A percentile compares a stretch with the other conserved stretches of the same genome.
These are phyloP conservation scores for Lobulomyces angularis DNA, from an alignment of 192 early-diverging fungal species.

Conservation along the genomic window DNA sequence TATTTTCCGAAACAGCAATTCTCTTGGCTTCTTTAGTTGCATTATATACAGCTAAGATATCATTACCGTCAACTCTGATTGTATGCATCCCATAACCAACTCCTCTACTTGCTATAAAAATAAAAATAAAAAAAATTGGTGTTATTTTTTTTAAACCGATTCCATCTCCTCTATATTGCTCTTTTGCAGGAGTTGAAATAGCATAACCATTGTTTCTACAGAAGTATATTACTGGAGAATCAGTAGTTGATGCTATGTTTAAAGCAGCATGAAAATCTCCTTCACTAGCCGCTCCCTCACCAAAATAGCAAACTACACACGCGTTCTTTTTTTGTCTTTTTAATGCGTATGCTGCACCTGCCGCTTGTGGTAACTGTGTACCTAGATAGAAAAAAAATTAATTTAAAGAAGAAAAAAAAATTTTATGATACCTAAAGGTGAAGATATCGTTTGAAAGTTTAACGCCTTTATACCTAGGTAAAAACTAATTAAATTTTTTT, in stretches of 20 bases:
- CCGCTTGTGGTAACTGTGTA: conserved; percentile 96
- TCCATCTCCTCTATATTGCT: conserved; percentile 97
- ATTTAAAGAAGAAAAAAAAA: conserved; percentile 2
- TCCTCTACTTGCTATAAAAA: conserved; percentile 58
- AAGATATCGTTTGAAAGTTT: conserved; percentile 94
- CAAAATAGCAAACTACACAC: conserved; percentile 89
- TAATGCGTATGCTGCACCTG: conserved; percentile 87
- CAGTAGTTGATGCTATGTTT: conserved; percentile 91
- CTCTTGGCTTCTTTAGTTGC: conserved; percentile 72
- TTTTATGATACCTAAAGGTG: no score
- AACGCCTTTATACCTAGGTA: conserved; percentile 55
- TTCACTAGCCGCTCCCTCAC: conserved; percentile 93
- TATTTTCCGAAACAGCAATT: conserved; percentile 65
- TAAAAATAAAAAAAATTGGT: conserved; percentile 5
- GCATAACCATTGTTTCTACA: conserved; percentile 99
- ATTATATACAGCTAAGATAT: conserved; percentile 95
- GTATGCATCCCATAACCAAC: conserved; percentile 96
- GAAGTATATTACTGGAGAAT: conserved; percentile 85
- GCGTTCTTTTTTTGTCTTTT: conserved; percentile 67
- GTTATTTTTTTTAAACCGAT: conserved; percentile 40
- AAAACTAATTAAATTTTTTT: no score
- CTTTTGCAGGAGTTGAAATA: conserved; percentile 86
- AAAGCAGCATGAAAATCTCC: conserved; percentile 96
- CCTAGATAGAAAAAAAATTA: no score
- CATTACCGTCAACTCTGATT: conserved; percentile 96